phyloP scores from a whole-genome alignment of 1,139 yeast species.

The Sugiyamaella sp. region DNA sequence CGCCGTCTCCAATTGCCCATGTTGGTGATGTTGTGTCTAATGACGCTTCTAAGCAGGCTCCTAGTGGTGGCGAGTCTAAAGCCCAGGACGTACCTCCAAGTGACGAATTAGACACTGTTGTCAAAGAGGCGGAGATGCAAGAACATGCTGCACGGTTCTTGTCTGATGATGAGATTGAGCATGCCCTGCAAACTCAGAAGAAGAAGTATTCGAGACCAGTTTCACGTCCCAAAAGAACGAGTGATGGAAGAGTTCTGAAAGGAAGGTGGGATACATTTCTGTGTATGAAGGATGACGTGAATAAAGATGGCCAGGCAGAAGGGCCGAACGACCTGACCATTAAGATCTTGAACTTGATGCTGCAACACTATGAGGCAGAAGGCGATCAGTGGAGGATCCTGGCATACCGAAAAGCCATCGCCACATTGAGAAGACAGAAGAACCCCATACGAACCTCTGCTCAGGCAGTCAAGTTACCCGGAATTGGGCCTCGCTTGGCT shows the following conservation, averaged over 20 bases:
- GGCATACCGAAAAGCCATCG: conserved; percentile 54
- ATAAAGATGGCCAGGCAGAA: not conserved
- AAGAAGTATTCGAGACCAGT: conserved; percentile 2
- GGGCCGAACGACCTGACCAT: conserved; percentile 46
- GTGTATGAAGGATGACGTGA: conserved; percentile 24
- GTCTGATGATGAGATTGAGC: conserved; percentile 16
- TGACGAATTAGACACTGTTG: conserved; percentile 30
- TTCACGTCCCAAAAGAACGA: conserved; percentile 1
- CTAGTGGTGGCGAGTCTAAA: not conserved
- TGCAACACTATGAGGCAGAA: conserved; percentile 44
- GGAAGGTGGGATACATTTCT: conserved; percentile 21
- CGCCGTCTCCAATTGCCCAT: not conserved
- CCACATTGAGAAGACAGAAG: conserved; percentile 41
- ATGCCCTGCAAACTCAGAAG: conserved; percentile 6
- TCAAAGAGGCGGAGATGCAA: conserved; percentile 24
- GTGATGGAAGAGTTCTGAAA: conserved; percentile 13
- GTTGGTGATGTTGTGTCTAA: not conserved
- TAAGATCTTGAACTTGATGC: conserved; percentile 45
- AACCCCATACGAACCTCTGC: conserved; percentile 44
- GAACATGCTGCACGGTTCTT: conserved; percentile 13
- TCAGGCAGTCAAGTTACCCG: conserved; percentile 49
- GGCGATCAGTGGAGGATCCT: conserved; percentile 50
- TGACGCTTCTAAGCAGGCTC: not conserved
- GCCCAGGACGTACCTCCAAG: not conserved
- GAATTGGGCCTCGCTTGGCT: conserved; percentile 53